A percentile compares a stretch with the other conserved stretches of the same genome.
Evolutionary conservation across 495 filamentous ascomycete genomes (phyloP).

Genomic region (Penicillium canariense): DNA sequence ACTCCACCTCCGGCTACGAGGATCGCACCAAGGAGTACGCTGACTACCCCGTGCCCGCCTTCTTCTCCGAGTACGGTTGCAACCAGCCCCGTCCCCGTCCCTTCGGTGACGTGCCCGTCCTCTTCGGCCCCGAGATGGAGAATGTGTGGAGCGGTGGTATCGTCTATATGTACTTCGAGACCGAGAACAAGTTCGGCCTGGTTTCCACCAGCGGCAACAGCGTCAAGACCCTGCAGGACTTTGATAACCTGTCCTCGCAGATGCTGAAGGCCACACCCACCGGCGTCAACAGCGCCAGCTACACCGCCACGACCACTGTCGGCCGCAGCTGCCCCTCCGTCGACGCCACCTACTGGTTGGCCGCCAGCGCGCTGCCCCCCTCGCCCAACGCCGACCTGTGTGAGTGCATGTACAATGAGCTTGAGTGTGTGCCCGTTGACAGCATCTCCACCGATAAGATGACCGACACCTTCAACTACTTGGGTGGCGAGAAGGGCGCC

Average conservation of each 20-base stretch:
- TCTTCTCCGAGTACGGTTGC: slow-evolving; percentile 99
- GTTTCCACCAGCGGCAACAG: slow-evolving; percentile 57
- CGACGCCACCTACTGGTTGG: slow-evolving; percentile 62
- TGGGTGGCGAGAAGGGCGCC: slow-evolving; percentile 59
- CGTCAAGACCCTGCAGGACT: slow-evolving; percentile 68
- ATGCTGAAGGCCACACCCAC: slow-evolving; percentile 67
- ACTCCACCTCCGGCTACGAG: slow-evolving; percentile 70
- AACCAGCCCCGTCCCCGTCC: slow-evolving; percentile 72
- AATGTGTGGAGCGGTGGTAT: slow-evolving; percentile 90
- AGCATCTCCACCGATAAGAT: slow-evolving; percentile 54
- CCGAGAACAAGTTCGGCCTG: slow-evolving; percentile 86
- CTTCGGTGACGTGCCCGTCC: slow-evolving; percentile 80
- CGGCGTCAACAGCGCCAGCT: slow-evolving; percentile 60
- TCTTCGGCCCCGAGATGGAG: slow-evolving; percentile 81
- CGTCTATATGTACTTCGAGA: slow-evolving; percentile 97
- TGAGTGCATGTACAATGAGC: slow-evolving; percentile 75
- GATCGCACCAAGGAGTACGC: slow-evolving; percentile 78
- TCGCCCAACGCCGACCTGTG: slow-evolving; percentile 76
- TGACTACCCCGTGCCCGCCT: slow-evolving; percentile 86
- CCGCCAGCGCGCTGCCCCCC: slow-evolving; percentile 72
- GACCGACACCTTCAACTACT: slow-evolving; percentile 65
- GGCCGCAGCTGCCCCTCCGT: slow-evolving; percentile 69
- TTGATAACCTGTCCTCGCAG: slow-evolving; percentile 66
- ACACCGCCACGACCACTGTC: slow-evolving; percentile 68
- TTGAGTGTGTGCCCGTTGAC: slow-evolving; percentile 65